A percentile compares a stretch with the other conserved stretches of the same genome.
phyloP scores from a whole-genome alignment of 176 grass and related monocot species.

The Luzula sylvatica region DNA sequence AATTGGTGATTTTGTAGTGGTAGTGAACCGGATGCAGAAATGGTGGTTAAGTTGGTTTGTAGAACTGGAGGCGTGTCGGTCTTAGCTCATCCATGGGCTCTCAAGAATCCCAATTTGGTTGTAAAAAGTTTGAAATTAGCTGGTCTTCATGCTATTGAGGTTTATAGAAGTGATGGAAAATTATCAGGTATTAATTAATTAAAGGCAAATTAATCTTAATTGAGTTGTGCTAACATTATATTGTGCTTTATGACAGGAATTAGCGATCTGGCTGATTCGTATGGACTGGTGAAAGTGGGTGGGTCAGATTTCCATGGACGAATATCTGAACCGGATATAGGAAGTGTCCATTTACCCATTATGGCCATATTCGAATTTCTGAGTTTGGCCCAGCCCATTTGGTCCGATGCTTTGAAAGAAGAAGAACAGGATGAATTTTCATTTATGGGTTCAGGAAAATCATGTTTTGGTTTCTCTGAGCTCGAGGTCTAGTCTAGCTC shows the following conservation, averaged over 20 bases:
- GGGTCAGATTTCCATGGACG: conserved; percentile 79
- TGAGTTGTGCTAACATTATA: background rate
- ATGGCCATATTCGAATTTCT: conserved; percentile 45
- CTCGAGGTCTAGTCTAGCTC: conserved; percentile 30
- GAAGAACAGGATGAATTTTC: conserved; percentile 15
- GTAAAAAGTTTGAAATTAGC: conserved; percentile 48
- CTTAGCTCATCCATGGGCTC: conserved; percentile 82
- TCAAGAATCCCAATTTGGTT: conserved; percentile 47
- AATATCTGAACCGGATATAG: conserved; percentile 40
- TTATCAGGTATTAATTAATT: conserved; percentile 45
- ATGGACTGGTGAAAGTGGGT: conserved; percentile 55
- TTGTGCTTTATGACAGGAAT: conserved; percentile 40
- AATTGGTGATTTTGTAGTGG: conserved; percentile 37
- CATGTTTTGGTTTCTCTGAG: conserved; percentile 14
- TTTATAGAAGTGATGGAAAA: conserved; percentile 48
- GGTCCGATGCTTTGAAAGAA: conserved; percentile 37
- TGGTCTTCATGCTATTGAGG: conserved; percentile 68
- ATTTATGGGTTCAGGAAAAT: conserved; percentile 18
- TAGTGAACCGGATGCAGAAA: conserved; percentile 36
- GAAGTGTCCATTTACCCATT: conserved; percentile 49
- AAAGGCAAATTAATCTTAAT: too few species aligned
- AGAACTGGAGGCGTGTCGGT: conserved; percentile 43
- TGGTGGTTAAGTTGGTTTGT: conserved; percentile 47
- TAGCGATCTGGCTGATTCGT: conserved; percentile 49
- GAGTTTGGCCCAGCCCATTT: conserved; percentile 49